Evolutionary conservation across 805 yeast genomes (phyloP), one percentile per base, ranked within the genome.

Genomic region (Wickerhamiella australiensis): DNA sequence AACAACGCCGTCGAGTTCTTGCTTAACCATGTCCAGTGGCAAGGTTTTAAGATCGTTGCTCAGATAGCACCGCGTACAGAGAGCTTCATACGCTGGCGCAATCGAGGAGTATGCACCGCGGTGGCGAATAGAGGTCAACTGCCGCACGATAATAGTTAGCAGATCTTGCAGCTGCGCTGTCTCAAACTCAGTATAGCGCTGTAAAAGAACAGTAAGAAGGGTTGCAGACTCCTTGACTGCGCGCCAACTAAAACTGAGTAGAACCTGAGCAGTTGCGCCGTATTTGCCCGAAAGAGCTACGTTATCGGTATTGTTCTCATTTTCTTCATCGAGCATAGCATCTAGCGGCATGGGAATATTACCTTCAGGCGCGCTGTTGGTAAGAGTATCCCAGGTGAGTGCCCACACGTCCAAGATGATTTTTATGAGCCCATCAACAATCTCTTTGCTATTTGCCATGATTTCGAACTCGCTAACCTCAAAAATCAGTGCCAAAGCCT

Each of bases 31-130:
- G 12, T 55, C 50, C 9, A 60, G 58, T 4, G 88, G 79, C 12
- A 52, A 46, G n/a, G 25, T 22, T 15, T 50, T 49, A 18, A 45
- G 47, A 13, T 8, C 15, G 11, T 7, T 9, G 7, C 12, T n/a
- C 12, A 61, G 55, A 8, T 65, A 62, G 61, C 90, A 79, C n/a
- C 77, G 63, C 12, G 65, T 54, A 56, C 95, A 85, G 50, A 80
- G 74, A 5, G 78, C 71, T 12, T 79, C 72, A 57, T 83, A 85
- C 0, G 92, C 76, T 4, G 96, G 95, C 54, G 84, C 80, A 0
- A 88, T 82, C 0, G 96, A 79, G 8, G 94, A 80, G 54, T 90
- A 85, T 0, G 96, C 95, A 27, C 97, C 97, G 53, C 94, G 74
- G 57, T 92, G 97, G 42, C 88, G 76, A 18, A 88, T 80, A 0